phyloP scores from a whole-genome alignment of 2,329 filamentous ascomycete species.

The Cordyceps pruinosa region DNA sequence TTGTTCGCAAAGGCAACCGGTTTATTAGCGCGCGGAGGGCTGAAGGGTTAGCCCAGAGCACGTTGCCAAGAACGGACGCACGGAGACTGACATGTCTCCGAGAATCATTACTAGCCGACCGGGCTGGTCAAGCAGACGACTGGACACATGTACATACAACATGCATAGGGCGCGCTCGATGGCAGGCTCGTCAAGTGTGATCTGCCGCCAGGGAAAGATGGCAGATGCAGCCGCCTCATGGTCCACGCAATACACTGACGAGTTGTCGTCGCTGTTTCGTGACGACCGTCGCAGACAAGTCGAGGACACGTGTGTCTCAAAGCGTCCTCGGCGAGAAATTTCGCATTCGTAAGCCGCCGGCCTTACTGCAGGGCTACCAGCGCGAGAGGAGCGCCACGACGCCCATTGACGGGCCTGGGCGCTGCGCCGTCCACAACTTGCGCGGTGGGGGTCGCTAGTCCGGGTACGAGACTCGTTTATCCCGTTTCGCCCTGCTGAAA shows the following conservation, averaged over 20 bases:
- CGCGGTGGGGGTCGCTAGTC: not conserved
- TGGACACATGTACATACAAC: not conserved
- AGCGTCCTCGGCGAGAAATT: not conserved
- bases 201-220: not conserved
- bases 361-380: not conserved
- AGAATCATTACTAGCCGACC: too few relatives aligned
- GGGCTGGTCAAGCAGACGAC: not conserved
- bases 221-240: not conserved
- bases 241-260: constrained; percentile 4
- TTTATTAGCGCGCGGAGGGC: not conserved
- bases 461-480: constrained; percentile 1
- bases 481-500: not conserved
- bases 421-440: not conserved
- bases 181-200: not conserved
- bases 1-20: too few relatives aligned
- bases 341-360: not conserved
- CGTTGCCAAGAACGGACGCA: not conserved
- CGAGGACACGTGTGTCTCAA: not conserved
- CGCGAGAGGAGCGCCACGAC: not conserved
- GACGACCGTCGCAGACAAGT: not conserved
- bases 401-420: not conserved
- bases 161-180: not conserved
- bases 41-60: not conserved
- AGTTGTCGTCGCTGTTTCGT: not conserved
- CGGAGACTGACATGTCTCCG: constrained; percentile 6